phyloP scores from a whole-genome alignment of 2,329 filamentous ascomycete species.

The Dactylonectria macrodidyma region DNA sequence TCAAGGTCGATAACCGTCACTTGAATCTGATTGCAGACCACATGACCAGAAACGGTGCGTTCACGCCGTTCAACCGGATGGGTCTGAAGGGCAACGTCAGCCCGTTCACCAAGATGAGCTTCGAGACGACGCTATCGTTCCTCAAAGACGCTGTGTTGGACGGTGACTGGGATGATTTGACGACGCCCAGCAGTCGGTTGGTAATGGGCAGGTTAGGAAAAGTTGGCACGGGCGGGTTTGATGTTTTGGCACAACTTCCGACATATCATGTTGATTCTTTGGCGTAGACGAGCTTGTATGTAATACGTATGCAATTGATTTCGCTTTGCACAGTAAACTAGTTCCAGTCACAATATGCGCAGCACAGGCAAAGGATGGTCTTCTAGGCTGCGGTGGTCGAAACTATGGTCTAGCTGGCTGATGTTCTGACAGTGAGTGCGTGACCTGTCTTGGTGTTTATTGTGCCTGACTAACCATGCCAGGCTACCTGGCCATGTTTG shows the following conservation, averaged over 20 bases:
- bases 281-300: slow-evolving; percentile 43
- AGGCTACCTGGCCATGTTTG: background rate
- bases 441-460: too few species aligned
- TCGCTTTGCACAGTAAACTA: background rate
- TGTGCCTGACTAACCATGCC: background rate
- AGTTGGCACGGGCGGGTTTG: slow-evolving; percentile 92
- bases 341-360: background rate
- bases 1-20: slow-evolving; percentile 92
- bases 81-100: slow-evolving; percentile 88
- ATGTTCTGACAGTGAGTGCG: too few species aligned
- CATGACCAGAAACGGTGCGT: slow-evolving; percentile 95
- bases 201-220: slow-evolving; percentile 87
- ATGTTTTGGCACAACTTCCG: slow-evolving; percentile 79
- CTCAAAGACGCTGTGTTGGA: slow-evolving; percentile 93
- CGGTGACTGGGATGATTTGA: slow-evolving; percentile 90
- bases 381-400: background rate
- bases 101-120: slow-evolving; percentile 99
- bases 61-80: slow-evolving; percentile 92
- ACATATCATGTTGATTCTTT: slow-evolving; percentile 61
- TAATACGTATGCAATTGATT: slow-evolving; percentile 30
- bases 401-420: background rate
- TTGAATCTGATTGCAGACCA: slow-evolving; percentile 96
- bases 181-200: slow-evolving; percentile 87
- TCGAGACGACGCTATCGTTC: slow-evolving; percentile 96
- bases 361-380: background rate